Evolutionary conservation across 345 rosid genomes (phyloP).

Genomic region (Lumnitzera littorea): DNA sequence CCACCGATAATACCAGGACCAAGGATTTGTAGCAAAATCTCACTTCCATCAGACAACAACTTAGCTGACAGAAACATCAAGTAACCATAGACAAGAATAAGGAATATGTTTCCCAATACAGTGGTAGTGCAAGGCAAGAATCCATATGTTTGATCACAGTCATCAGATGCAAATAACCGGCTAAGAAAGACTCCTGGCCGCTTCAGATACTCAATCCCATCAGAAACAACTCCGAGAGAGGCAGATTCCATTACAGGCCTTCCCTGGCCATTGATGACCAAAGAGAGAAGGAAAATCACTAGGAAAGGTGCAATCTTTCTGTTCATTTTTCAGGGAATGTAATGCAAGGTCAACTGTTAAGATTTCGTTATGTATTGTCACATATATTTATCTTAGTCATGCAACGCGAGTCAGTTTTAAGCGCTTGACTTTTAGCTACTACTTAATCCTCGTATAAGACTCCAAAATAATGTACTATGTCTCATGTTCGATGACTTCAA

Average conservation of each 20-base stretch:
- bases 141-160: conserved; percentile 38
- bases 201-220: background rate
- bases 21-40: conserved; percentile 39
- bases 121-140: conserved; percentile 38
- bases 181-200: background rate
- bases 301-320: too few species aligned
- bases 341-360: too few species aligned
- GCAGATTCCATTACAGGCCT: background rate
- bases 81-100: conserved; percentile 28
- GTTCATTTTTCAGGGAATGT: too few species aligned
- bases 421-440: too few species aligned
- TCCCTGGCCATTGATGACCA: too few species aligned
- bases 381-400: too few species aligned
- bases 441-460: too few species aligned
- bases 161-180: conserved; percentile 7
- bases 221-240: background rate
- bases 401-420: too few species aligned
- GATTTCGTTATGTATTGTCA: too few species aligned
- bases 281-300: too few species aligned
- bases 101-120: conserved; percentile 22
- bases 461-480: too few species aligned
- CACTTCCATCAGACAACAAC: conserved; percentile 27
- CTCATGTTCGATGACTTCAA: too few species aligned
- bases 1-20: conserved; percentile 53
- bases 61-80: conserved; percentile 30